Evolutionary conservation across 257 asterid species (phyloP), one percentile per base, ranked within the genome.

Genomic region (Phtheirospermum japonicum): DNA sequence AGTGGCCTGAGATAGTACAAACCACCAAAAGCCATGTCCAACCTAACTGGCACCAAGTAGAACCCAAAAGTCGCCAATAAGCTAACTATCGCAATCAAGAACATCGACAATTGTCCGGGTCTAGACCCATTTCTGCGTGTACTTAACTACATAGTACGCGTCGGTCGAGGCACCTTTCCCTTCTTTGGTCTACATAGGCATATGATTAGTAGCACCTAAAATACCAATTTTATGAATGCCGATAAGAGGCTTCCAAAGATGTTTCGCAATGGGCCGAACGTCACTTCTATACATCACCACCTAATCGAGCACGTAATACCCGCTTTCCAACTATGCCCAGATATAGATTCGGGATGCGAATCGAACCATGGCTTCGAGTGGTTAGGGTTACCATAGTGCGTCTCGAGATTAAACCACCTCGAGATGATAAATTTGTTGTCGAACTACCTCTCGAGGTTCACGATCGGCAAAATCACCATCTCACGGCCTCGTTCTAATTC

Each of bases 201-300:
- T 76, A 0, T 86, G 76, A 75, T 89, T 86, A 7, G 80, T 58
- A 4, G 94, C 95, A 5, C 92, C 97, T 69, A 89, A 64, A 6
- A 89, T 76, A 2, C 97, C 97, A 48, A 89, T 89, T 65, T 89
- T 95, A 16, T 86, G 91, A 23, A 89, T 89, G 14, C 97, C 97
- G 31, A 89, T 72, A 73, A 86, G 80, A 10, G 95, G 92, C 88
- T 79, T 89, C 95, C 97, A 84, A 0, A 89, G 88, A 70, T 89
- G 97, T 64, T 89, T 89, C 0, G 92, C 95, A 0, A 94, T 86
- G 55, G 97, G 95, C 10, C 90, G 77, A 8, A 81, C 92, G 37
- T 89, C 95, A 18, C 97, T 89, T 76, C 94, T 81, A 32, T 84
- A 89, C 89, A 78, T 75, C 0, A 91, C 83, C 9, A 95, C 86